These are phyloP conservation scores for Nadsonia starkeyi-henricii DNA, from an alignment of 1,139 yeast species.

Conservation along the genomic window DNA sequence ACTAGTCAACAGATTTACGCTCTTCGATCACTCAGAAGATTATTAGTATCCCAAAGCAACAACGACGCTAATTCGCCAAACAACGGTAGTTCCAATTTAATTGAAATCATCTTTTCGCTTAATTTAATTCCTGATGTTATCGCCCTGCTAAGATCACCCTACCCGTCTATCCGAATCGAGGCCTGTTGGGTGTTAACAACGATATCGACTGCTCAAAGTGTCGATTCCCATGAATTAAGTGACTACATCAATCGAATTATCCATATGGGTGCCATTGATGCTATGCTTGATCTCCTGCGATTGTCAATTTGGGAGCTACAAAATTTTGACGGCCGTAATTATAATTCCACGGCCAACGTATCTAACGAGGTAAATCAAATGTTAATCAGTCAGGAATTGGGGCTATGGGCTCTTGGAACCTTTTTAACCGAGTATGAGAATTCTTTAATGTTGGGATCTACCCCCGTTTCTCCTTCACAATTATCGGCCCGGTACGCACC, in stretches of 20 bases:
- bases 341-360: background rate
- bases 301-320: background rate
- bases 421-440: background rate
- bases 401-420: background rate
- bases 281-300: background rate
- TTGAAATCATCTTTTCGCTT: background rate
- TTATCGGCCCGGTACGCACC: background rate
- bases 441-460: background rate
- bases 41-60: background rate
- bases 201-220: background rate
- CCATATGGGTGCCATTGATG: background rate
- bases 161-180: background rate
- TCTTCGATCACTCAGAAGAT: background rate
- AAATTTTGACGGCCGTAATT: background rate
- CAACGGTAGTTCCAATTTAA: background rate
- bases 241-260: background rate
- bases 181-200: background rate
- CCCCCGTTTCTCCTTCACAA: background rate
- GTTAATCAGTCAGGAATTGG: background rate
- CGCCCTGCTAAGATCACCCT: background rate
- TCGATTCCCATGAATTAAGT: background rate
- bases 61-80: background rate
- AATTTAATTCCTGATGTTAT: background rate
- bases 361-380: background rate
- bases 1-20: background rate